Conservation (phyloP, 2,329 filamentous ascomycete genomes). For the Fusarium protoensiforme region DNA sequence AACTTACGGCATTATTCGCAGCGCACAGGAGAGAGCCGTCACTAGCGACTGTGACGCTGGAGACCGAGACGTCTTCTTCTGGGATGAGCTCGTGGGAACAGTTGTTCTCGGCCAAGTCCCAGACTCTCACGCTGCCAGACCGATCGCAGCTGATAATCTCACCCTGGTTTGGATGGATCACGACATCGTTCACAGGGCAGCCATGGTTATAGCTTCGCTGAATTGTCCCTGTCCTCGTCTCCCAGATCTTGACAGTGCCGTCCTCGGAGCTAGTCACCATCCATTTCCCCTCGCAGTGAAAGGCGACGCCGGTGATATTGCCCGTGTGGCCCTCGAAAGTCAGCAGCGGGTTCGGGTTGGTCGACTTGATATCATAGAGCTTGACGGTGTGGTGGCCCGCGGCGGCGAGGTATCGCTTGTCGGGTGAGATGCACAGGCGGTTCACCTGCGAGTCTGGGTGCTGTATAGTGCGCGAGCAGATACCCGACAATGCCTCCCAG, state of each 20-base stretch:
- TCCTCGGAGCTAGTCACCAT: constrained; percentile 99
- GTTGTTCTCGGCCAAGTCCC: constrained; percentile 97
- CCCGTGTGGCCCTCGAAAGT: constrained; percentile 96
- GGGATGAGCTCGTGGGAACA: constrained; percentile 97
- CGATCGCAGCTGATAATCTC: constrained; percentile 98
- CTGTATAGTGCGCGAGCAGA: constrained; percentile 97
- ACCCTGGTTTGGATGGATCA: constrained; percentile 99
- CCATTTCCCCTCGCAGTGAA: constrained; percentile 99
- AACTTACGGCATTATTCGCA: constrained; percentile 84
- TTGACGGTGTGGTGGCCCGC: constrained; percentile 85
- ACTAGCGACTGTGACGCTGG: constrained; percentile 94
- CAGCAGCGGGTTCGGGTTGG: constrained; percentile 93
- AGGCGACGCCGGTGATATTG: constrained; percentile 96
- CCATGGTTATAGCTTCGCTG: constrained; percentile 95
- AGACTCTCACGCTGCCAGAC: constrained; percentile 90
- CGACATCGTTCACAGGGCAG: constrained; percentile 92
- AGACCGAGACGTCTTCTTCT: constrained; percentile 92
- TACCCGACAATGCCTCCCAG: constrained; percentile 97
- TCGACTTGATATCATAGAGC: constrained; percentile 98
- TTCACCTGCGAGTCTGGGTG: constrained; percentile 99
- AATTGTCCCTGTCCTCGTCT: constrained; percentile 84
- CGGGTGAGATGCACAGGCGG: constrained; percentile 95
- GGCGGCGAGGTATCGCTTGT: constrained; percentile 96
- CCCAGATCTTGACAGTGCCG: constrained; percentile 97
- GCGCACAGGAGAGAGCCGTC: constrained; percentile 94